phyloP scores from a whole-genome alignment of 805 yeast species.

The Candida sphagnicola region DNA sequence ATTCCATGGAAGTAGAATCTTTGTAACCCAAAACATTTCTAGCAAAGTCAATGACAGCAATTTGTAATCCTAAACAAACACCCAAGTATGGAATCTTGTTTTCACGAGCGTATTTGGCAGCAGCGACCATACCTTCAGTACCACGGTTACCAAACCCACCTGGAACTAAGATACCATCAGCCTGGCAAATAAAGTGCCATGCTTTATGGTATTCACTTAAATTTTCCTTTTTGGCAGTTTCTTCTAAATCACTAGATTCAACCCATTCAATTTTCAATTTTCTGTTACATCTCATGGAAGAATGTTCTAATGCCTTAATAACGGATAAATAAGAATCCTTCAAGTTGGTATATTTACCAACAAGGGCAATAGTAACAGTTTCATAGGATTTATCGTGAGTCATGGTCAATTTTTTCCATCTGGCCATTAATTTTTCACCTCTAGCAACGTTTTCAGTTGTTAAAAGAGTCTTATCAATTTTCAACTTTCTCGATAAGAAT shows the following conservation, averaged over 20 bases:
- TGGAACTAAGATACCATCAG: conserved; percentile 96
- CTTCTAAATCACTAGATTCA: conserved; percentile 88
- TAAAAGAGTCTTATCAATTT: conserved; percentile 43
- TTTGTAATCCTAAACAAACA: conserved; percentile 94
- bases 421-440: conserved; percentile 66
- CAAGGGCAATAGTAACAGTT: conserved; percentile 89
- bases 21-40: conserved; percentile 70
- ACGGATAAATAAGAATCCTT: conserved; percentile 95
- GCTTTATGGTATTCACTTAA: conserved; percentile 87
- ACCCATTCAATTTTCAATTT: conserved; percentile 91
- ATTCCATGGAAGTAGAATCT: conserved; percentile 79
- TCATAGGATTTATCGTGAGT: conserved; percentile 81
- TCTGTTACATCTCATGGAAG: conserved; percentile 85
- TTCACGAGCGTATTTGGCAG: conserved; percentile 98
- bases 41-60: conserved; percentile 92
- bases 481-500: conserved; percentile 65
- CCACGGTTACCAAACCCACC: conserved; percentile 99
- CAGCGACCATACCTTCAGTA: conserved; percentile 96
- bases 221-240: conserved; percentile 55
- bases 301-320: conserved; percentile 91
- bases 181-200: conserved; percentile 89
- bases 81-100: conserved; percentile 92
- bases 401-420: conserved; percentile 79
- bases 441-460: conserved; percentile 45
- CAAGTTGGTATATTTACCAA: conserved; percentile 94